Evolutionary conservation across 768 basidiomycete species (phyloP).

Genomic region (Dendrothele bispora): DNA sequence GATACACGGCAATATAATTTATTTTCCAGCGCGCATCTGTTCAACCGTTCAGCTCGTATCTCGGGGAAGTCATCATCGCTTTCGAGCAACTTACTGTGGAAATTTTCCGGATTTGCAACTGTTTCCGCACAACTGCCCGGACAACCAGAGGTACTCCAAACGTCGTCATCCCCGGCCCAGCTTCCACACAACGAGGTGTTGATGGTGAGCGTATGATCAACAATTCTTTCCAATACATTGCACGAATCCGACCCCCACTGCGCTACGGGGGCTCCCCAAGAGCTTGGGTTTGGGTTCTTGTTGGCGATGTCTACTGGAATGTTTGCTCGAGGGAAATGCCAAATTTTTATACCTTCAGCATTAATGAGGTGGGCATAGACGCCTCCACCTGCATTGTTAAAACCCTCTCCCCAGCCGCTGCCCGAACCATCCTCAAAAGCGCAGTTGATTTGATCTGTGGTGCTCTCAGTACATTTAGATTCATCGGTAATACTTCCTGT

Average conservation of each 20-base stretch:
- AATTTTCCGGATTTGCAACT: constrained; percentile 59
- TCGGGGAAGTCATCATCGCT: not conserved
- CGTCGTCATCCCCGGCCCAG: constrained; percentile 36
- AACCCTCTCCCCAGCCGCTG: constrained; percentile 12
- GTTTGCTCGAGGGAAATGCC: constrained; percentile 30
- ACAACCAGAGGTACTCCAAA: constrained; percentile 28
- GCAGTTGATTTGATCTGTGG: constrained; percentile 24
- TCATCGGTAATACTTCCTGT: constrained; percentile 21
- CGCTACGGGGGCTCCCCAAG: constrained; percentile 35
- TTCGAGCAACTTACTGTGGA: constrained; percentile 28
- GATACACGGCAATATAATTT: constrained; percentile 41
- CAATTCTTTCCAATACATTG: constrained; percentile 32
- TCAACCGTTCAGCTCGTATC: not conserved
- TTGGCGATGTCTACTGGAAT: constrained; percentile 34
- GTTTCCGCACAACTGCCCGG: constrained; percentile 46
- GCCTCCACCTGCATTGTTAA: constrained; percentile 25
- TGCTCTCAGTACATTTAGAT: constrained; percentile 26
- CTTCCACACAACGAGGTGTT: constrained; percentile 51
- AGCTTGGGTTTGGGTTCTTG: constrained; percentile 25
- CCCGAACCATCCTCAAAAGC: constrained; percentile 22
- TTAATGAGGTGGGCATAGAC: constrained; percentile 35
- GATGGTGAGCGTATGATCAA: constrained; percentile 31
- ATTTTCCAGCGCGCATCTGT: constrained; percentile 45
- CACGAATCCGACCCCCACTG: constrained; percentile 28
- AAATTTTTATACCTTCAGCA: constrained; percentile 33